A percentile compares a stretch with the other conserved stretches of the same genome.
These are phyloP conservation scores for Citrullus mucosospermus DNA, from an alignment of 306 rosid species.

Conservation along the genomic window DNA sequence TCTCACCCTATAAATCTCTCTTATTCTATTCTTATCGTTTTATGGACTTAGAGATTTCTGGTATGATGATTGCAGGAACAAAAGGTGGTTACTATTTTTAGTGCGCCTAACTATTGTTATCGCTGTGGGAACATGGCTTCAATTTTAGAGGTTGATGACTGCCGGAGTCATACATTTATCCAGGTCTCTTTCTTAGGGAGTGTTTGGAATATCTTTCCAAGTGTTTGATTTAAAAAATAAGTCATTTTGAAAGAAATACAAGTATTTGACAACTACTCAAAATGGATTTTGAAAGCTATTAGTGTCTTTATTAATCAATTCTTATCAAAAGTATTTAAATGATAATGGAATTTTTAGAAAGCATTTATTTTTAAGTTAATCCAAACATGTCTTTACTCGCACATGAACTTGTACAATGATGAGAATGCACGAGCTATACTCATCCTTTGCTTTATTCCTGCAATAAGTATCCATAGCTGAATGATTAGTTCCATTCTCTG, in stretches of 20 bases:
- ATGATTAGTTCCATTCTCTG: not conserved
- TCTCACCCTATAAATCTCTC: not conserved
- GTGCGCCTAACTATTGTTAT: constrained; percentile 98
- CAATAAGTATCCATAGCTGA: not conserved
- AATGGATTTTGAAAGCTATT: too few relatives aligned
- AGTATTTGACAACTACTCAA: too few relatives aligned
- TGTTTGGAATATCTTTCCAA: too few relatives aligned
- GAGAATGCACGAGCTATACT: not conserved
- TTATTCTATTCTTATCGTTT: not conserved
- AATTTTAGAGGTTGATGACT: constrained; percentile 95
- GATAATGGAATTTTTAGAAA: too few relatives aligned
- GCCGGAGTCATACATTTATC: constrained; percentile 86
- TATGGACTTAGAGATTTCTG: not conserved
- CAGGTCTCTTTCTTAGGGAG: constrained; percentile 43
- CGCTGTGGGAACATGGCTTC: constrained; percentile 99
- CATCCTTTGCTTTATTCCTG: not conserved
- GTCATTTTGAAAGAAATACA: too few relatives aligned
- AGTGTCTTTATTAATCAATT: too few relatives aligned
- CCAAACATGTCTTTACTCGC: not conserved
- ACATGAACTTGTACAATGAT: not conserved
- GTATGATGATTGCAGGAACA: constrained; percentile 63
- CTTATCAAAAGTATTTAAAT: too few relatives aligned
- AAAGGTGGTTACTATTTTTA: constrained; percentile 97
- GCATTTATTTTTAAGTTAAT: too few relatives aligned
- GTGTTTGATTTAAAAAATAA: too few relatives aligned